Evolutionary conservation across 495 filamentous ascomycete species (phyloP).

Genomic region (Neurospora terricola): DNA sequence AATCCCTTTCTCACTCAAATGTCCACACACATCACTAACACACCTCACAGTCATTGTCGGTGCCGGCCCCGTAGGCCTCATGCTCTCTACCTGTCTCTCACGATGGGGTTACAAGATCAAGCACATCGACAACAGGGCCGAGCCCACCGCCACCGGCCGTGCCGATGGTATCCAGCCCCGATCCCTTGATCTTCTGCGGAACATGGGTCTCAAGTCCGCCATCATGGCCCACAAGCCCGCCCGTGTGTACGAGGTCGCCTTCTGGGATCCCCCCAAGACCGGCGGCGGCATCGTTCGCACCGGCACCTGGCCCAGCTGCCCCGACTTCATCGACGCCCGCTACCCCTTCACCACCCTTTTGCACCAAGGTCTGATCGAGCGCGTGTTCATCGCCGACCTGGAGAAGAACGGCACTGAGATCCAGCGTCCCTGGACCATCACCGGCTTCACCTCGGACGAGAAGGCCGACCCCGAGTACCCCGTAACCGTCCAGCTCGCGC

Average conservation of each 20-base stretch:
- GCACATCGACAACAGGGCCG: constrained; percentile 61
- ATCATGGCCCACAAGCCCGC: constrained; percentile 68
- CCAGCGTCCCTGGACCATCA: constrained; percentile 50
- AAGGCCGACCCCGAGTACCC: constrained; percentile 48
- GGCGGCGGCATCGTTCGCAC: constrained; percentile 53
- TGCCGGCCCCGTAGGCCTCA: constrained; percentile 78
- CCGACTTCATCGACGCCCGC: constrained; percentile 61
- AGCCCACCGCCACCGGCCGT: constrained; percentile 60
- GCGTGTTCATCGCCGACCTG: constrained; percentile 60
- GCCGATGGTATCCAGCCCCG: constrained; percentile 76
- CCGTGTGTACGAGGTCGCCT: constrained; percentile 66
- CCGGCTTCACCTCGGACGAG: constrained; percentile 51
- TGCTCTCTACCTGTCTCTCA: constrained; percentile 71
- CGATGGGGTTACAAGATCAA: constrained; percentile 61
- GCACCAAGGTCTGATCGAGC: constrained; percentile 68
- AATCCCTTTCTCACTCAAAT: background rate
- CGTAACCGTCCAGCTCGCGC: constrained; percentile 59
- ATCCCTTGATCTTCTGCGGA: constrained; percentile 64
- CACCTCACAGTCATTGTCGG: constrained; percentile 62
- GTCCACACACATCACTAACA: background rate
- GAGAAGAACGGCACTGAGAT: constrained; percentile 46
- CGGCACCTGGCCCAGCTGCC: constrained; percentile 62
- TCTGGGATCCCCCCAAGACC: constrained; percentile 58
- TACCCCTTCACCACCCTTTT: constrained; percentile 69
- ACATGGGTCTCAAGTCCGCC: constrained; percentile 61